Conservation (phyloP, 352 stramenopile genomes). For the Phytophthora meadii region DNA sequence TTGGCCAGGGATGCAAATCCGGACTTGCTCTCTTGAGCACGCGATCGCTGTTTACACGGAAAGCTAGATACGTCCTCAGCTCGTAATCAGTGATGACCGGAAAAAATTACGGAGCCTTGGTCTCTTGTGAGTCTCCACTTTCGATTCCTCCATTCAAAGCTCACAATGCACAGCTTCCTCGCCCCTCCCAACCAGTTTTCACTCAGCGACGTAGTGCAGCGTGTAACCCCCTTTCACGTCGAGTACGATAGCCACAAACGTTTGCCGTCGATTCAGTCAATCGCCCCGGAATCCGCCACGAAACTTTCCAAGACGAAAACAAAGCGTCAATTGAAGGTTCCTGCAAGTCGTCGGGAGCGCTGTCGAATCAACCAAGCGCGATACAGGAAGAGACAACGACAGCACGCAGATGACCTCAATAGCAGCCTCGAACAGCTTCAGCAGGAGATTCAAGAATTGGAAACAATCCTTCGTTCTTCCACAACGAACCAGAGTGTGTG, state of each 20-base stretch:
- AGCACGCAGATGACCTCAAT: conserved; percentile 2
- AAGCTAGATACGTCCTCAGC: not conserved
- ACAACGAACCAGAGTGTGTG: conserved; percentile 12
- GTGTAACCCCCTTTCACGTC: conserved; percentile 2
- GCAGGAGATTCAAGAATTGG: conserved; percentile 11
- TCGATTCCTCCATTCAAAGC: not conserved
- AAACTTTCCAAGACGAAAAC: not conserved
- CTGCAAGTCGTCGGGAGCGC: conserved; percentile 11
- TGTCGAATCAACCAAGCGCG: conserved; percentile 25
- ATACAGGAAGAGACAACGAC: conserved; percentile 16
- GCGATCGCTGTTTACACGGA: no score
- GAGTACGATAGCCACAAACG: not conserved
- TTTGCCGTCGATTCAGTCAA: not conserved
- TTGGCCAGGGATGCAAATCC: not conserved
- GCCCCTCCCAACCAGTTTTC: conserved; percentile 3
- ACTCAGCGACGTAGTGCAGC: conserved; percentile 7
- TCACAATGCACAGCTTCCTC: conserved; percentile 18
- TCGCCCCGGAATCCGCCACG: not conserved
- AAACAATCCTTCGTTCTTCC: not conserved
- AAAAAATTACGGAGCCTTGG: conserved; percentile 2
- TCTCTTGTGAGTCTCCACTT: conserved; percentile 16
- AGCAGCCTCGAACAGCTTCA: conserved; percentile 4
- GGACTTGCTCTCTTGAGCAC: no score
- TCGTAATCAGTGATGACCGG: conserved; percentile 12
- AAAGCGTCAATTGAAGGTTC: conserved; percentile 7